These are phyloP conservation scores for Salix dunnii DNA, from an alignment of 345 rosid species.

Conservation along the genomic window DNA sequence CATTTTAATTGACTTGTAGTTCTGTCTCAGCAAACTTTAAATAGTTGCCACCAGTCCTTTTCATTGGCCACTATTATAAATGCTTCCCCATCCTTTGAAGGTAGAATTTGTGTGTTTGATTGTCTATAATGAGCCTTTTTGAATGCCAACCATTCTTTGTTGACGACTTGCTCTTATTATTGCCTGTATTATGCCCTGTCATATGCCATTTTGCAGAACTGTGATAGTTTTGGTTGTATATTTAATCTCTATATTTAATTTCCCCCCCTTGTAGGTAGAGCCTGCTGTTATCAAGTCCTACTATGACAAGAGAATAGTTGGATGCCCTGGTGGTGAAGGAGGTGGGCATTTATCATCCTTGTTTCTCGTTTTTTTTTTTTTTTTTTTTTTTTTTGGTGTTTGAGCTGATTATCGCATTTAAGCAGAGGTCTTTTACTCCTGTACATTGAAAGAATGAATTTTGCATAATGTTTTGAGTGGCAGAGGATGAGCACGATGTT, in stretches of 20 bases:
- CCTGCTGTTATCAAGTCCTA: conserved; percentile 72
- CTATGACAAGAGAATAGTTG: conserved; percentile 78
- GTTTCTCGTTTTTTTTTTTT: background rate
- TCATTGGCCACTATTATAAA: background rate
- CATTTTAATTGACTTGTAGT: background rate
- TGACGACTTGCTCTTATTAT: background rate
- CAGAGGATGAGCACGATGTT: conserved; percentile 95
- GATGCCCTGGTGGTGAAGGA: conserved; percentile 87
- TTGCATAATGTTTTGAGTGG: conserved; percentile 6
- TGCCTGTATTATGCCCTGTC: background rate
- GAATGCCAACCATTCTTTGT: background rate
- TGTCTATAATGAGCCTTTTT: background rate
- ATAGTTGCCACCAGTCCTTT: background rate
- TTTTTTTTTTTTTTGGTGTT: background rate
- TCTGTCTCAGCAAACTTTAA: background rate
- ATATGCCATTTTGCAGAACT: no score
- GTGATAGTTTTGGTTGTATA: background rate
- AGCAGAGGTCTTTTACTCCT: background rate
- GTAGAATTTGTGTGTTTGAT: background rate
- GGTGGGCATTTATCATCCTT: conserved; percentile 40
- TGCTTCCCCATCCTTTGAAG: background rate
- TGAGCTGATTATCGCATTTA: background rate
- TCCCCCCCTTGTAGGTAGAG: conserved; percentile 43
- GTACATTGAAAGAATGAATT: background rate
- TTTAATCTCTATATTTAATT: conserved; percentile 1